Evolutionary conservation across 768 basidiomycete species (phyloP).

Genomic region (Ramaria sp.): DNA sequence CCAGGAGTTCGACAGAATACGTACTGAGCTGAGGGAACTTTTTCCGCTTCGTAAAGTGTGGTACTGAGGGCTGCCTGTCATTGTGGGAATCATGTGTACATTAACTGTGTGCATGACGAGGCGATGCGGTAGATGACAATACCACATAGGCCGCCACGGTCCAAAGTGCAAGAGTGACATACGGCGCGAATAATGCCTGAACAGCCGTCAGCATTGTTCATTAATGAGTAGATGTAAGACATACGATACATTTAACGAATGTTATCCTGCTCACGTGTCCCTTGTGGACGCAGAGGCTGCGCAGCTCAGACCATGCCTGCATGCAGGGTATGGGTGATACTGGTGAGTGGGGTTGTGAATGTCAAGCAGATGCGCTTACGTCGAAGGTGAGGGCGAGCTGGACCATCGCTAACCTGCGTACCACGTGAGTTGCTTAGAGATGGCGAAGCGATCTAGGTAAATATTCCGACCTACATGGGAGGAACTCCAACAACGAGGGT

Average conservation of each 20-base stretch:
- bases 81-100: too few species aligned
- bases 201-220: neutral
- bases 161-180: neutral
- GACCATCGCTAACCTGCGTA: neutral
- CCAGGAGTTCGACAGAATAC: neutral
- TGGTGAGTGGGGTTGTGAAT: neutral
- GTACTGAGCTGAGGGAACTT: neutral
- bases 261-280: neutral
- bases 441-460: neutral
- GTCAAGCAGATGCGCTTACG: neutral
- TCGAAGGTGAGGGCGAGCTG: neutral
- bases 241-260: neutral
- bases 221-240: neutral
- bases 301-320: neutral
- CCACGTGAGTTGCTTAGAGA: neutral
- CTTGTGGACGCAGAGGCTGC: neutral
- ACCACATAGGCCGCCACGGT: neutral
- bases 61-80: too few species aligned
- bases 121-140: neutral
- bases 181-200: neutral
- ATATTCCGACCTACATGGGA: neutral
- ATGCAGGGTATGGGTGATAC: neutral
- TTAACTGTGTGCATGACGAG: too few species aligned
- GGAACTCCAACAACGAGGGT: neutral
- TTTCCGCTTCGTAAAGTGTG: too few species aligned